Base-by-base conservation (phyloP, 306 rosid genomes). In the Vicia faba region DNA sequence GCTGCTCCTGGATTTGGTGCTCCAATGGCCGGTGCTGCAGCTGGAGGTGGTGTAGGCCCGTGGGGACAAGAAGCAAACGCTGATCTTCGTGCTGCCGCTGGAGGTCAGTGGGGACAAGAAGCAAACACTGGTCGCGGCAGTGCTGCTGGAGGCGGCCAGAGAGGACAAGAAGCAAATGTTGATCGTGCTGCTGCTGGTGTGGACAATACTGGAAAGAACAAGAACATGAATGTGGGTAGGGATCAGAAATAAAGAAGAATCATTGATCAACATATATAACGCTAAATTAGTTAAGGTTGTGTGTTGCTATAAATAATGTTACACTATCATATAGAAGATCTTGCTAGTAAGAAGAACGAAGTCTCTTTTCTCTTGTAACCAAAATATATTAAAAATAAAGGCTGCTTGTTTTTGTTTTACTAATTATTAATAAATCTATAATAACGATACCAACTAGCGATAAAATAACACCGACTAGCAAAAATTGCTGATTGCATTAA, bases 81-180 rank as follows among this genome's bases (percentile, higher is more conserved):
- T 2, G 48, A 29, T 10, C 14, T 6, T 3, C 19, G 53, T 3
- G 65, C 1, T 4, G 56, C n/a, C 5, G 39, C 19, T 10, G 18
- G 44, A 2, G 63, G 64, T 9, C 74, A 57, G 25, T 13, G 67
- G 38, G 75, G 75, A 48, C 43, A 12, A 38, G 63, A 49, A 10
- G 44, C 62, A 49, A 50, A 12, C 49, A 14, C 43, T 2, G 49
- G 46, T 10, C 25, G 12, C 1, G 36, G 55, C 2, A 57, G 2
- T 4, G 65, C 14, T 6, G 41, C 19, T 44, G 50, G 18, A 13
- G 43, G 29, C 18, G 43, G 29, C 18, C 38, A 7, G 38, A 33
- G 38, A 8, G 38, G 38, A 7, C 38, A 33, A 7, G 38, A 33
- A 33, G 38, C 38, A 7, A 33, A 33, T 33, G 8, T 6, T 31